Evolutionary conservation across 2,329 filamentous ascomycete genomes (phyloP).

Genomic region (Triangularia setosa): DNA sequence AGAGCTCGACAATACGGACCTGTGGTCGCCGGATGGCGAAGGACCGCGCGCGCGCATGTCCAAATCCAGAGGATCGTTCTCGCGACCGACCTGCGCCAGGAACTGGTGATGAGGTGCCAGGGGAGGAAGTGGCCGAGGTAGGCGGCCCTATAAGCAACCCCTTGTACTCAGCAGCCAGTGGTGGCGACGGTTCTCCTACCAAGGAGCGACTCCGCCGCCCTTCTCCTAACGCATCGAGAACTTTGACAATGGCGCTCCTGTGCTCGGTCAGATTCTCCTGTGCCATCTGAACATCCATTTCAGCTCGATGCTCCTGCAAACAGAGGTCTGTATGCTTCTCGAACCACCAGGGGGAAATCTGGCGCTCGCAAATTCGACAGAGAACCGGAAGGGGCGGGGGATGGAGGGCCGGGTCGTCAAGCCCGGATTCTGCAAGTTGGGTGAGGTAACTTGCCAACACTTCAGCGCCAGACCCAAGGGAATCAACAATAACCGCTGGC

Average conservation of each 20-base stretch:
- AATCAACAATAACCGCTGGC: constrained; percentile 83
- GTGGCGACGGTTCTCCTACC: constrained; percentile 49
- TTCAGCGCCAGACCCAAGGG: constrained; percentile 89
- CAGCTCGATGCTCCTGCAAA: constrained; percentile 89
- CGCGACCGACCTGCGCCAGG: constrained; percentile 62
- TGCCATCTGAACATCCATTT: constrained; percentile 96
- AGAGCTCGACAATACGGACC: constrained; percentile 87
- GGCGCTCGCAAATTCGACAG: constrained; percentile 94
- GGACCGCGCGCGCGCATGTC: constrained; percentile 77
- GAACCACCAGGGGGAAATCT: constrained; percentile 99
- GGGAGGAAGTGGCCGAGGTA: constrained; percentile 65
- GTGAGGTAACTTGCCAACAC: constrained; percentile 93
- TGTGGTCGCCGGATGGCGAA: constrained; percentile 89
- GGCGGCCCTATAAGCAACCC: constrained; percentile 77
- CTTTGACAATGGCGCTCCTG: constrained; percentile 88
- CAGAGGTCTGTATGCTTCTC: constrained; percentile 98
- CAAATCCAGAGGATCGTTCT: constrained; percentile 65
- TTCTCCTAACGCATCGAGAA: constrained; percentile 80
- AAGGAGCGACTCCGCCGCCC: constrained; percentile 61
- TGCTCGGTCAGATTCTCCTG: constrained; percentile 92
- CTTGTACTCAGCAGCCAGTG: constrained; percentile 76
- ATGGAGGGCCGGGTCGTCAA: constrained; percentile 70
- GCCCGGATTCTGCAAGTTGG: constrained; percentile 76
- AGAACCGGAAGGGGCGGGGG: constrained; percentile 80
- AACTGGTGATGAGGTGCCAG: constrained; percentile 48